phyloP scores from a whole-genome alignment of 441 rosid genomes.

The Aleurites moluccanus region DNA sequence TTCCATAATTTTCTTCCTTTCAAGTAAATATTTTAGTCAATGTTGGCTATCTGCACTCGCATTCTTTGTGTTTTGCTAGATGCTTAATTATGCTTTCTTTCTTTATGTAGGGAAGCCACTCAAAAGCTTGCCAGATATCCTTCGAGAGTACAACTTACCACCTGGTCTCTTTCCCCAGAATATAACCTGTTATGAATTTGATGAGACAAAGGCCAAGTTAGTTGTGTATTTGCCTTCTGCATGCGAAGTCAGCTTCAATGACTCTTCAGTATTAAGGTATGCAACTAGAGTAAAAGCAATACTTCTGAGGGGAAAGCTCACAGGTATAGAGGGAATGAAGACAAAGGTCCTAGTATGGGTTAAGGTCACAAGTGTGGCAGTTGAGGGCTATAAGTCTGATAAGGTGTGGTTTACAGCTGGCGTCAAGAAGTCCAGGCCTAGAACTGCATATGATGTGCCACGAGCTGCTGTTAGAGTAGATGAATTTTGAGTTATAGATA shows the following conservation, averaged over 20 bases:
- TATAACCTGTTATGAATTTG: conserved; percentile 81
- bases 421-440: conserved; percentile 78
- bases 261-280: conserved; percentile 75
- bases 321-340: conserved; percentile 91
- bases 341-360: conserved; percentile 93
- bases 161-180: conserved; percentile 88
- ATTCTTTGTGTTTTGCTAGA: too few relatives aligned
- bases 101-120: conserved; percentile 53
- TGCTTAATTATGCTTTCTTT: background rate
- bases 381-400: conserved; percentile 79
- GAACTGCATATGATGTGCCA: conserved; percentile 61
- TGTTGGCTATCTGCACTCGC: background rate
- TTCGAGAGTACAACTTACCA: conserved; percentile 81
- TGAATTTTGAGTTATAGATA: conserved; percentile 54
- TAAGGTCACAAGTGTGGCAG: conserved; percentile 68
- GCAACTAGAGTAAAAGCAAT: conserved; percentile 80
- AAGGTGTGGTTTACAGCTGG: conserved; percentile 96
- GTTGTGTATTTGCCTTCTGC: conserved; percentile 67
- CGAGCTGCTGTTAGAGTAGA: conserved; percentile 60
- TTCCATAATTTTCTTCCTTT: background rate
- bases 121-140: conserved; percentile 76
- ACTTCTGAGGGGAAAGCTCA: conserved; percentile 69
- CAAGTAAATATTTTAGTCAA: background rate
- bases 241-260: conserved; percentile 83
- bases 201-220: conserved; percentile 74